Percentiles rank a stretch among this genome's conserved stretches.
These are phyloP conservation scores for Dictyostelium capitatum DNA, from an alignment of 78 protist genomes.

Conservation along the genomic window DNA sequence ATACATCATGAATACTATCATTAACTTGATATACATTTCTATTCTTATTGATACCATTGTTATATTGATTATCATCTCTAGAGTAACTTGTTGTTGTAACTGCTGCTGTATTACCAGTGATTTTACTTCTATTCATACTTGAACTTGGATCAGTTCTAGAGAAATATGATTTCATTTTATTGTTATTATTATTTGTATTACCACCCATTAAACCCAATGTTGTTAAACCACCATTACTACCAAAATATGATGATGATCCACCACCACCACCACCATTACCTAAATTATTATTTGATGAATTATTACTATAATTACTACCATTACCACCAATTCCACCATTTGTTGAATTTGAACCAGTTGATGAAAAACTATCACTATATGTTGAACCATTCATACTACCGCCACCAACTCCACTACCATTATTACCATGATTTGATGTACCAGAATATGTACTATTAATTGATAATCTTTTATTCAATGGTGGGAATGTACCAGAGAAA, in stretches of 20 bases:
- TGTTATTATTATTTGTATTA: background rate
- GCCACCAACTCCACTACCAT: no score
- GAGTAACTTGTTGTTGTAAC: background rate
- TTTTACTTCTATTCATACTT: background rate
- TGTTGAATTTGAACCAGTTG: background rate
- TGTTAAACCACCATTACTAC: background rate
- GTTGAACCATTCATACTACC: background rate
- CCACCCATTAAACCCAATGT: background rate
- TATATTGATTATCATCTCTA: constrained; percentile 4
- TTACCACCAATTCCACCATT: background rate
- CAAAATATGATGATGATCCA: background rate
- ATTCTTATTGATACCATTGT: background rate
- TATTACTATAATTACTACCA: background rate
- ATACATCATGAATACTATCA: background rate
- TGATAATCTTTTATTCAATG: background rate
- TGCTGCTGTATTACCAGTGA: background rate
- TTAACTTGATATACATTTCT: background rate
- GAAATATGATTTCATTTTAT: background rate
- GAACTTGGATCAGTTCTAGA: constrained; percentile 14
- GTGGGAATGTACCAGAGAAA: background rate
- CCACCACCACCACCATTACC: background rate
- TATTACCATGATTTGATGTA: no score
- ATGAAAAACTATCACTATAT: background rate
- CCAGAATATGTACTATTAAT: background rate
- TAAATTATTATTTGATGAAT: background rate